A percentile compares a stretch with the other conserved stretches of the same genome.
phyloP scores from a whole-genome alignment of 345 rosid species.

The Populus nigra region DNA sequence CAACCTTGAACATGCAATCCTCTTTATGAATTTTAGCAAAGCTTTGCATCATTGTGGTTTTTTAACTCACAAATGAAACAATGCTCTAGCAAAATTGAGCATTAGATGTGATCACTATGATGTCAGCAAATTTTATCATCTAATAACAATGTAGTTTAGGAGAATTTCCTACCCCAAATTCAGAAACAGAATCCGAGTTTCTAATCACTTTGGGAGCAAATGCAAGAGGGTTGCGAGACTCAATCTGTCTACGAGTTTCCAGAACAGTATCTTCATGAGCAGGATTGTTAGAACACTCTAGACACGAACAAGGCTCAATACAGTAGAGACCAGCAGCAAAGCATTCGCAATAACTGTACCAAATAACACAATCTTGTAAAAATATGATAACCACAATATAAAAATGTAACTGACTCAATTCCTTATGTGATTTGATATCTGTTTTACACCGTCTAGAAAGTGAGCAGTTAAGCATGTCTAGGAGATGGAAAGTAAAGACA shows the following conservation, averaged over 20 bases:
- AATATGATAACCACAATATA: not conserved
- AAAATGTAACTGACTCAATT: too few relatives aligned
- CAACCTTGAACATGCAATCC: conserved; percentile 10
- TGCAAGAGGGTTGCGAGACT: conserved; percentile 72
- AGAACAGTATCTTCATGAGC: conserved; percentile 50
- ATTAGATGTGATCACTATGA: conserved; percentile 5
- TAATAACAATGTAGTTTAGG: conserved; percentile 8
- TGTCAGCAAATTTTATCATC: conserved; percentile 10
- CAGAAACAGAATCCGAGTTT: conserved; percentile 26
- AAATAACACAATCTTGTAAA: conserved; percentile 22
- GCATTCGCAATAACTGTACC: conserved; percentile 73
- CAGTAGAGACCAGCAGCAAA: conserved; percentile 85
- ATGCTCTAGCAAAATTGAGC: not conserved
- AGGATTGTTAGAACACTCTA: conserved; percentile 66
- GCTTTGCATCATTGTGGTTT: not conserved
- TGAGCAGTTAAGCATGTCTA: conserved; percentile 15
- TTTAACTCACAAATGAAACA: conserved; percentile 14
- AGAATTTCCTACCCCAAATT: conserved; percentile 40
- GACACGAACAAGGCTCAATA: conserved; percentile 61
- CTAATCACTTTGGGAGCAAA: conserved; percentile 79
- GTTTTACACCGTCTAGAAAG: not conserved
- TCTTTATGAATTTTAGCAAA: conserved; percentile 2
- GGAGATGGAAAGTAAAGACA: not conserved
- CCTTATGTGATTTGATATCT: not conserved
- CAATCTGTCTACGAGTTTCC: conserved; percentile 51